Evolutionary conservation across 306 rosid species (phyloP).

Genomic region (Hylodesmum podocarpum): DNA sequence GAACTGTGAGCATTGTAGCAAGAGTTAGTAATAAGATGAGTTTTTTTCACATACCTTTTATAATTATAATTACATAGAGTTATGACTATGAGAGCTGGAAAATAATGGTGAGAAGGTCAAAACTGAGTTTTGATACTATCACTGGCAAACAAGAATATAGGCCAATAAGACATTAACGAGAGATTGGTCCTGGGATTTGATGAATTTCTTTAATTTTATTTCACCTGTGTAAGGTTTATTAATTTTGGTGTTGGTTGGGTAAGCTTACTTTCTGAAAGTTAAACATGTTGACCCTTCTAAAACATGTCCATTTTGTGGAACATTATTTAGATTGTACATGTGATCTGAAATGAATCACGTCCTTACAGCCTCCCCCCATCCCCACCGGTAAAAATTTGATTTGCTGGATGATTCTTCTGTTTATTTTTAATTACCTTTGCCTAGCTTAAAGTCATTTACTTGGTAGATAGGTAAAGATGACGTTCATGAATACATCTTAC

Average conservation of each 20-base stretch:
- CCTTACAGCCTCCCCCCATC: not conserved
- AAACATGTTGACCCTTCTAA: not conserved
- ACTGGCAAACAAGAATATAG: not conserved
- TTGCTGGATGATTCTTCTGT: not conserved
- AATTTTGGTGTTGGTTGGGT: not conserved
- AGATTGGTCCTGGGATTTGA: not conserved
- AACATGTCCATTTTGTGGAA: not conserved
- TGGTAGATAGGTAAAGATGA: not conserved
- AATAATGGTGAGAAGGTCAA: not conserved
- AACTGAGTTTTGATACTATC: not conserved
- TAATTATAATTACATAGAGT: not conserved
- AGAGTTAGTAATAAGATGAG: not conserved
- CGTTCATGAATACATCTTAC: constrained; percentile 3
- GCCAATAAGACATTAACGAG: not conserved
- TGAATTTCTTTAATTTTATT: not conserved
- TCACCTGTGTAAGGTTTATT: not conserved
- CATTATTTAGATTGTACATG: not conserved
- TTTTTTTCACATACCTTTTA: not conserved
- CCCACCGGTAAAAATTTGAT: too few relatives aligned
- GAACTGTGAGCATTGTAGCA: not conserved
- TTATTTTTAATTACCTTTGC: not conserved
- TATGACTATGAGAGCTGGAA: not conserved
- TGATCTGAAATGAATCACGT: not conserved
- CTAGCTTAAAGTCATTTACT: not conserved
- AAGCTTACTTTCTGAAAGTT: not conserved